These are phyloP conservation scores for Omphalotus guepiniiformis DNA, from an alignment of 768 basidiomycete genomes.

Conservation along the genomic window DNA sequence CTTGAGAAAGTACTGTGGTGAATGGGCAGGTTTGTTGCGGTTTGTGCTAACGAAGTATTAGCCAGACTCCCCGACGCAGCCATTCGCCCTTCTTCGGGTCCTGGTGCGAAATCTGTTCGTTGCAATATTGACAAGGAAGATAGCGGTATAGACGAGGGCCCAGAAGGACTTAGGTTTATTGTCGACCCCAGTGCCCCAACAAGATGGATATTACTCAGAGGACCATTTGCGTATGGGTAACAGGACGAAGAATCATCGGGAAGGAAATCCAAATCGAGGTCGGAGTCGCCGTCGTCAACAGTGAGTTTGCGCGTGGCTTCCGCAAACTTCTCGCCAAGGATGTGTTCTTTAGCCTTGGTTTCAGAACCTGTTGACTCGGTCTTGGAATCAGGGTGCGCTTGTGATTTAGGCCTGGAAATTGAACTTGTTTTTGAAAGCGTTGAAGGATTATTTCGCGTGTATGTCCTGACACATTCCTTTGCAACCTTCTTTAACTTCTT, in stretches of 20 bases:
- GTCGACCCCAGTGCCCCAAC: conserved; percentile 27
- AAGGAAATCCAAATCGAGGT: conserved; percentile 76
- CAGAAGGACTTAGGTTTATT: conserved; percentile 26
- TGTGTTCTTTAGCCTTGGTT: conserved; percentile 28
- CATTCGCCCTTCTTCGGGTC: too few relatives aligned
- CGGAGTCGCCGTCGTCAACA: conserved; percentile 51
- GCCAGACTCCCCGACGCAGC: too few relatives aligned
- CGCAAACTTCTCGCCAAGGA: conserved; percentile 65
- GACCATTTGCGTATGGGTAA: conserved; percentile 45
- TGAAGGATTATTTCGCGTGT: conserved; percentile 31
- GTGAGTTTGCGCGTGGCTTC: conserved; percentile 45
- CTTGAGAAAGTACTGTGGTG: conserved; percentile 67
- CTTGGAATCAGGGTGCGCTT: neutral
- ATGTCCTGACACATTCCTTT: conserved; percentile 72
- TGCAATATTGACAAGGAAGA: conserved; percentile 62
- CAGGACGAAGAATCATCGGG: conserved; percentile 37
- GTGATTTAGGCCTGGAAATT: conserved; percentile 15
- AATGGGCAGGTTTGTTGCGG: conserved; percentile 38
- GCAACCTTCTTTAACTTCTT: conserved; percentile 80
- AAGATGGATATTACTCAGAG: conserved; percentile 36
- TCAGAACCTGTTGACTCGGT: conserved; percentile 28
- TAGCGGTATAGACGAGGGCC: conserved; percentile 45
- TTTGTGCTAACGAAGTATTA: too few relatives aligned
- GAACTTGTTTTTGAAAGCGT: conserved; percentile 24
- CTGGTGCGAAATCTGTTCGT: conserved; percentile 37